Base-by-base conservation (phyloP, 495 filamentous ascomycete species). In the Penicillium coffeae region DNA sequence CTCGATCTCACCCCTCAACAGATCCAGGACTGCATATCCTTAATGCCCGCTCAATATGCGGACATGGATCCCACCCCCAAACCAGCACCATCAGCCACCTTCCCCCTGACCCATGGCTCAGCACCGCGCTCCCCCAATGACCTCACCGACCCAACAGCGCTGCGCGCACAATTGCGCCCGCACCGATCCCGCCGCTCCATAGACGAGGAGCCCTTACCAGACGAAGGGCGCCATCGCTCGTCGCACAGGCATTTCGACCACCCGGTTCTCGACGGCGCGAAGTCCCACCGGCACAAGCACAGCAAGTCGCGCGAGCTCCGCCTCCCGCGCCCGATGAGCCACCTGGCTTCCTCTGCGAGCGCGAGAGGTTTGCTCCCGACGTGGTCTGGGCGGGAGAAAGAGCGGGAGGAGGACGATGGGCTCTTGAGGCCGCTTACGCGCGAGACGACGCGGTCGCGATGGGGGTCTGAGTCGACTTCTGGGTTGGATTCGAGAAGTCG, bases 291-390 rank as follows among this genome's bases (percentile, higher is more conserved):
- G 15, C 59, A 68, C 27, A 66, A 63, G 42, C 59, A 65, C 37
- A 63, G 52, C 58, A 72, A 70, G 54, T 69, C 69, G 21, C 65
- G 66, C 18, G 69, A 75, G 35, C 25, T 54, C 10, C 62, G 64
- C 21, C 47, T 73, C 7, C 64, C 67, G 3, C 68, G 63, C 15
- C 68, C 55, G 19, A 73, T 72, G 65, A 72, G 59, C 42, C 61
- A 65, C 9, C 50, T 68, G n/a, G 51, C 65, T 3, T 65, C 68
- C 6, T 68, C 69, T 4, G 56, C 67, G 9, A 63, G 61, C 27
- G 64, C 63, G 8, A 52, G 65, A 5, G 66, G 61, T 0, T 52
- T 71, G n/a, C 47, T 73, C 6, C 69, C 64, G 8, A 65, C 62
- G 18, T 70, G 63, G 62, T 56, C 63, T 14, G 55, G 55, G 8